These are phyloP conservation scores for Dimargaris cristalligena DNA, from an alignment of 192 early-diverging fungal species.

Conservation along the genomic window DNA sequence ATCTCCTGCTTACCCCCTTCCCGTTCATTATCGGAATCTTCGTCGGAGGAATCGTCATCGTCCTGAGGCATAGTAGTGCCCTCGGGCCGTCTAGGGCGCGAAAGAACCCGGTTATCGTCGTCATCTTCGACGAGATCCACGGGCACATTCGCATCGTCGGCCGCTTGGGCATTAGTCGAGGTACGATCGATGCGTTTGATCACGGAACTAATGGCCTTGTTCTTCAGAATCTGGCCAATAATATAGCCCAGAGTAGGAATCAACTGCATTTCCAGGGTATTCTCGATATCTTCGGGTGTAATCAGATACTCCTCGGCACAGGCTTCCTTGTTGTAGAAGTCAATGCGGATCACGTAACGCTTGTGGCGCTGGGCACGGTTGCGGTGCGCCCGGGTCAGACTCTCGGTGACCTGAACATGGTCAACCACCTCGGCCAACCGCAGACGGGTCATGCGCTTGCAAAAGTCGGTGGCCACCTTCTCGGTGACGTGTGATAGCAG, in stretches of 20 bases:
- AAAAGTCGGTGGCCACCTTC: constrained; percentile 42
- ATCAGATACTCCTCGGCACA: constrained; percentile 66
- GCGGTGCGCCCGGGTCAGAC: constrained; percentile 26
- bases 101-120: constrained; percentile 9
- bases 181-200: too few relatives aligned
- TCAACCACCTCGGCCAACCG: constrained; percentile 75
- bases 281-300: constrained; percentile 42
- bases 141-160: constrained; percentile 23
- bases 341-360: constrained; percentile 60
- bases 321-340: constrained; percentile 68
- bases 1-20: constrained; percentile 1
- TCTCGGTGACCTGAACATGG: constrained; percentile 66
- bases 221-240: constrained; percentile 67
- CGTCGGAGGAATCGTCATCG: constrained; percentile 23
- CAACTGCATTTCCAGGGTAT: constrained; percentile 56
- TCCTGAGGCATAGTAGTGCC: constrained; percentile 20
- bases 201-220: constrained; percentile 21
- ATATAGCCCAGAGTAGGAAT: constrained; percentile 51
- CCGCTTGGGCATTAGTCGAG: constrained; percentile 23
- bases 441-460: constrained; percentile 54
- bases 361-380: constrained; percentile 34
- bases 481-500: constrained; percentile 45
- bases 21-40: constrained; percentile 21
- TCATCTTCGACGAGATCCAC: constrained; percentile 12
- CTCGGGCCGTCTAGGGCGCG: constrained; percentile 12